Evolutionary conservation across 1,139 yeast species (phyloP).

Genomic region (Hyphopichia burtonii): DNA sequence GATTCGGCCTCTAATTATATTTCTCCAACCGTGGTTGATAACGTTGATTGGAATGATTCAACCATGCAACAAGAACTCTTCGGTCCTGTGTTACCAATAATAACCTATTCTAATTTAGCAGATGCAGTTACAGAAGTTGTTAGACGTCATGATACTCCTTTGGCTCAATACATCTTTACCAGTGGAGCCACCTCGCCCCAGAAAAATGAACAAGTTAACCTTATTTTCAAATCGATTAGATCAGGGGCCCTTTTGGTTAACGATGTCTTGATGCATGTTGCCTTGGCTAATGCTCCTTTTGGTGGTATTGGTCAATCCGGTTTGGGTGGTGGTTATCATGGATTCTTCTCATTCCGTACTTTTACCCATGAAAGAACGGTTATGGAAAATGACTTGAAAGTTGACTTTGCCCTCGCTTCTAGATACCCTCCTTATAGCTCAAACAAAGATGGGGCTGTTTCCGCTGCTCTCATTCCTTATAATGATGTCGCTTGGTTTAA

Average conservation of each 20-base stretch:
- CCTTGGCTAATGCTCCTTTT: slow-evolving; percentile 73
- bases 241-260: slow-evolving; percentile 76
- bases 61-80: slow-evolving; percentile 78
- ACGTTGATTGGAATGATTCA: slow-evolving; percentile 64
- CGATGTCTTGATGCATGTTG: slow-evolving; percentile 74
- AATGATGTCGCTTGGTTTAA: slow-evolving; percentile 37
- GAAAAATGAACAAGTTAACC: slow-evolving; percentile 49
- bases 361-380: slow-evolving; percentile 78
- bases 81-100: slow-evolving; percentile 82
- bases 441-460: slow-evolving; percentile 30
- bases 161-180: slow-evolving; percentile 78
- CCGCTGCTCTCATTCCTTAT: slow-evolving; percentile 24
- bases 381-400: slow-evolving; percentile 66
- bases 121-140: slow-evolving; percentile 49
- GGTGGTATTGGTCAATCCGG: slow-evolving; percentile 93
- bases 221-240: slow-evolving; percentile 54
- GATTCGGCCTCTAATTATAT: slow-evolving; percentile 50
- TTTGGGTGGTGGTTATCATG: slow-evolving; percentile 71
- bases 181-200: slow-evolving; percentile 31
- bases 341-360: slow-evolving; percentile 64
- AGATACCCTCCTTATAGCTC: slow-evolving; percentile 70
- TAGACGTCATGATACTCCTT: slow-evolving; percentile 73
- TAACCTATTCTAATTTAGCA: slow-evolving; percentile 52
- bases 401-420: slow-evolving; percentile 53
- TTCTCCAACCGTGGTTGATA: slow-evolving; percentile 67